Evolutionary conservation across 306 rosid species (phyloP), one percentile per base, ranked within the genome.

Genomic region (Betula pendula): DNA sequence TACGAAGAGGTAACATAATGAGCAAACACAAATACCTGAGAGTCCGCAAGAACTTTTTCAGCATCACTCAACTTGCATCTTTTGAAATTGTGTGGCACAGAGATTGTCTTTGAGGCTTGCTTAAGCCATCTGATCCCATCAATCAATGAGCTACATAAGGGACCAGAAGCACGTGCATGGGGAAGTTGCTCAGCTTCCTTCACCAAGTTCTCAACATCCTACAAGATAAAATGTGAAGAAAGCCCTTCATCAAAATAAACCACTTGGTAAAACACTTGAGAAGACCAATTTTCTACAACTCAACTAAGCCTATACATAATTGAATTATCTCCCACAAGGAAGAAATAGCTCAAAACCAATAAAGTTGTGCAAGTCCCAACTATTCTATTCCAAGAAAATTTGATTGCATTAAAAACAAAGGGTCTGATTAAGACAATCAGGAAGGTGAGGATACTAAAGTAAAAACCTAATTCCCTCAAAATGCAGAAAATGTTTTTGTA

Each of bases 81-180:
- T 80, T 85, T 78, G 74, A 81, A 88, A 79, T 56, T 80, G 48
- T 29, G 27, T 60, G 86, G 79, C 71, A 73, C 76, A 83, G 88
- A 79, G 72, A 89, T 80, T 74, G 81, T 90, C 84, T 89, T 86
- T 71, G 87, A 69, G 15, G 95, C 97, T 82, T 75, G 84, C 85
- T 80, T 81, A 81, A 94, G 93, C 97, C 98, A 94, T 81, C 84
- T 83, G 65, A 89, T 79, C 53, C 89, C 97, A 53, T 79, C 80
- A 77, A 84, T 82, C 86, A 94, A 75, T 33, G 79, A 77, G 75
- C 83, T 86, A 80, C 86, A 87, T 79, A 92, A 74, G 71, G 83
- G 73, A 73, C 95, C 79, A 58, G 92, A 85, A 77, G 71, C 76
- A 84, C 27, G 65, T 40, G 79, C 75, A 83, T 84, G 73, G 49